Base-by-base conservation (phyloP, 2,329 filamentous ascomycete species). In the Monosporascus sp. region DNA sequence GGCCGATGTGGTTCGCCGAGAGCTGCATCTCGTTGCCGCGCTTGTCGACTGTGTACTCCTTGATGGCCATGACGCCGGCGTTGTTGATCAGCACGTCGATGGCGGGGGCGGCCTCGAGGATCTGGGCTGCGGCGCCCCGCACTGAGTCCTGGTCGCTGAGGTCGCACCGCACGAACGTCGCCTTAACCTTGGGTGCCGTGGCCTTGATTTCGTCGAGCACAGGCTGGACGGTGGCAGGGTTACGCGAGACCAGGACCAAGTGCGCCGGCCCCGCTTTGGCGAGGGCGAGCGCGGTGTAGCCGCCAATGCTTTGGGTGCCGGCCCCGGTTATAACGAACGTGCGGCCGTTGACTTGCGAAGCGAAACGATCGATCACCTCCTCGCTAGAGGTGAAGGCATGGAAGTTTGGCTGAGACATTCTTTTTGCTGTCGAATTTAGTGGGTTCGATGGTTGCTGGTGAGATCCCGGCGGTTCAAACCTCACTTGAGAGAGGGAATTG, bases 71-170 rank as follows among this genome's bases (percentile, higher is more conserved):
- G 38, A 59, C 38, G 43, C 49, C 59, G 38, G 54, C 52, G 46
- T 52, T 60, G 52, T 59, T 59, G 45, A 58, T 50, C 26, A 61
- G 49, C 5, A 58, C 57, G 51, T 62, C 57, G 49, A 62, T 59
- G 15, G 26, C 24, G 11, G 56, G 48, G 40, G 56, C 51, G 18
- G 51, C 47, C 2, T 44, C 41, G 37, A 57, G 55, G 20, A 62
- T 58, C n/a, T 40, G 37, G 37, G 49, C 35, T 7, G 55, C 61
- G 14, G 58, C 54, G 8, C 44, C 49, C 22, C 55, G 53, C 7
- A 63, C 56, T 2, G 56, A 58, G 54, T 55, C 55, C 38, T 54
- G 53, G 51, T 58, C 57, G 1, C 54, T 54, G 17, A 60, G 55
- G 31, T 57, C 58, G 50, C 55, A 60, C 20, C 50, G 46, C 11